Evolutionary conservation across 208 protist species (phyloP).

Genomic region (Trypanosoma avium): DNA sequence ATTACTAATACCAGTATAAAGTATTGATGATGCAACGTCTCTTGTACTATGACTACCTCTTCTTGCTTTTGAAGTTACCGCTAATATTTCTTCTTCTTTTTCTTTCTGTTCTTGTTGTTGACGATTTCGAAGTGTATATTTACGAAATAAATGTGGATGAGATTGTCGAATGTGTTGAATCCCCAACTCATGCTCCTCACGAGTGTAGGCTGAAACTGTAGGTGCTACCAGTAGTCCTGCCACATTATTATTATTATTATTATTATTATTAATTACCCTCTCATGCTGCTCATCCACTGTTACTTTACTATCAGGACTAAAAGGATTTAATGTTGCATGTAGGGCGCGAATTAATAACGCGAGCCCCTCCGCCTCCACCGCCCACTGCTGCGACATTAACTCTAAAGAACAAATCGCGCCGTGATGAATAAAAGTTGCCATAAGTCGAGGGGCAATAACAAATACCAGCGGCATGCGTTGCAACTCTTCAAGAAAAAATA

Average conservation of each 20-base stretch:
- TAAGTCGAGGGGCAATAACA: slow-evolving; percentile 69
- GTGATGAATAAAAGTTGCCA: slow-evolving; percentile 80
- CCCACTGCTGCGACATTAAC: slow-evolving; percentile 83
- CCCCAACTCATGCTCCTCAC: slow-evolving; percentile 67
- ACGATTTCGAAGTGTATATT: slow-evolving; percentile 11
- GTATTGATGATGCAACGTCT: too few relatives aligned
- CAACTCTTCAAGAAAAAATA: slow-evolving; percentile 56
- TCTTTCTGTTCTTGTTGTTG: background rate
- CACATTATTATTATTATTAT: slow-evolving; percentile 3
- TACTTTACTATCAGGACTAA: slow-evolving; percentile 49
- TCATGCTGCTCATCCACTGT: slow-evolving; percentile 40
- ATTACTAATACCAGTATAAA: too few relatives aligned
- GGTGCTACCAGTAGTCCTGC: too few relatives aligned
- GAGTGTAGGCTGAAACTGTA: slow-evolving; percentile 44
- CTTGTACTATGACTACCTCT: too few relatives aligned
- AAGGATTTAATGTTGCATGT: slow-evolving; percentile 71
- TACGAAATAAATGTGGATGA: slow-evolving; percentile 76
- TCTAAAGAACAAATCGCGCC: slow-evolving; percentile 82
- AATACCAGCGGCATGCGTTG: slow-evolving; percentile 76
- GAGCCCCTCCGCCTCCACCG: slow-evolving; percentile 46
- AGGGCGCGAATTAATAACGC: slow-evolving; percentile 57
- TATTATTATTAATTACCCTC: background rate
- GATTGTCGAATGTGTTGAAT: slow-evolving; percentile 61
- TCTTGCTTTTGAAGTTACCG: background rate
- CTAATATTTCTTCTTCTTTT: background rate